phyloP scores from a whole-genome alignment of 305 asterid genomes.

The Nicotiana rustica region DNA sequence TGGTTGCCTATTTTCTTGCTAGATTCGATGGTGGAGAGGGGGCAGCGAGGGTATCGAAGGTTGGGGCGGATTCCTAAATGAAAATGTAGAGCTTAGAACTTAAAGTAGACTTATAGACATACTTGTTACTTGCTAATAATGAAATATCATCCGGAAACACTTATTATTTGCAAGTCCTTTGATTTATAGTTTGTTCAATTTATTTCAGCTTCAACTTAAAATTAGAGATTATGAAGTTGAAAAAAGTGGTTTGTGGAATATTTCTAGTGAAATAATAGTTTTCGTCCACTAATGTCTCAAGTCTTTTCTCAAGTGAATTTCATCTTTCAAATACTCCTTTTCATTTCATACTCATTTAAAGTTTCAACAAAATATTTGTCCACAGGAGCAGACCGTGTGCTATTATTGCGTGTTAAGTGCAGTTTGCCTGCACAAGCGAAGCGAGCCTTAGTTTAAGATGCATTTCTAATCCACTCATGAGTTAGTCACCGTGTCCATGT shows the following conservation, averaged over 20 bases:
- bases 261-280: background rate
- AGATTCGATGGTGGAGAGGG: background rate
- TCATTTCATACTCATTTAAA: background rate
- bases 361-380: background rate
- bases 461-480: constrained; percentile 2
- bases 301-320: background rate
- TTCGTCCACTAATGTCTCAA: background rate
- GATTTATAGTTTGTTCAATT: too few relatives aligned
- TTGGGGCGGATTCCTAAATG: too few relatives aligned
- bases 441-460: background rate
- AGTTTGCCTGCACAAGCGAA: background rate
- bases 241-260: background rate
- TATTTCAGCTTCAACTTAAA: too few relatives aligned
- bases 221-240: background rate
- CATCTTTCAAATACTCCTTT: background rate
- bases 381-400: too few relatives aligned
- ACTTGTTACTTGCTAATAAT: too few relatives aligned
- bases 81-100: too few relatives aligned
- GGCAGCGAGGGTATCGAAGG: too few relatives aligned
- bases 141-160: too few relatives aligned
- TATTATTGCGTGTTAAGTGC: background rate
- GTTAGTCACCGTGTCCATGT: constrained; percentile 23
- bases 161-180: too few relatives aligned
- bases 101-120: too few relatives aligned
- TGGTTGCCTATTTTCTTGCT: background rate